Percentiles rank a stretch among this genome's conserved stretches.
phyloP scores from a whole-genome alignment of 2,329 filamentous ascomycete genomes.

The Aureobasidium sp. region DNA sequence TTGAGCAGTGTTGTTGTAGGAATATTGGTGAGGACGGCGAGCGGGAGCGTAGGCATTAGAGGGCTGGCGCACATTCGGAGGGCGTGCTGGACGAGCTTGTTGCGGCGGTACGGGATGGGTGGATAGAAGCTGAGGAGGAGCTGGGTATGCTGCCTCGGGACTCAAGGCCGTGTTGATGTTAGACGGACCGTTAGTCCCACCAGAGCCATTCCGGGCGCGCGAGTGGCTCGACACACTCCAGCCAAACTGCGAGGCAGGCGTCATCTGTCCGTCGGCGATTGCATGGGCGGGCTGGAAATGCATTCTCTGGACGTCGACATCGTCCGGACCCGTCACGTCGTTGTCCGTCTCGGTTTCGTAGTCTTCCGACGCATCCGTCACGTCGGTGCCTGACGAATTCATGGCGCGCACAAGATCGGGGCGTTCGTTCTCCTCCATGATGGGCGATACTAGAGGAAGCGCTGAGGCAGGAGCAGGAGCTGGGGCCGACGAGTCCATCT shows the following conservation, averaged over 20 bases:
- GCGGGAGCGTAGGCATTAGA: conserved; percentile 44
- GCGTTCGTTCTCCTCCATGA: conserved; percentile 27
- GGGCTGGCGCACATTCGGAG: conserved; percentile 37
- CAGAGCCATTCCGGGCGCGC: conserved; percentile 9
- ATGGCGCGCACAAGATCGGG: conserved; percentile 24
- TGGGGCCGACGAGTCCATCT: neutral
- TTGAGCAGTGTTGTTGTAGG: conserved; percentile 35
- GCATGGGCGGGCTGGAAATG: conserved; percentile 6
- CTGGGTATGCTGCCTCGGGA: conserved; percentile 3
- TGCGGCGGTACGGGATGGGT: conserved; percentile 14
- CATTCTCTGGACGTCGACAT: conserved; percentile 6
- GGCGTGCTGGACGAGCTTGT: conserved; percentile 24
- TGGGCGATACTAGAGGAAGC: conserved; percentile 16
- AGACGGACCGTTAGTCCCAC: conserved; percentile 3
- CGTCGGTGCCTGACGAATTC: conserved; percentile 25
- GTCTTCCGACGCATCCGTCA: conserved; percentile 19
- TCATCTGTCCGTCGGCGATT: conserved; percentile 17
- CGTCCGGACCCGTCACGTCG: conserved; percentile 4
- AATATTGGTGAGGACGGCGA: conserved; percentile 41
- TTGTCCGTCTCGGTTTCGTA: conserved; percentile 10
- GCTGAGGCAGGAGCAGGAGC: neutral
- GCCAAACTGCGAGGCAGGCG: conserved; percentile 23
- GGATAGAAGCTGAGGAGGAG: conserved; percentile 17
- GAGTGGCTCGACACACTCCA: conserved; percentile 19
- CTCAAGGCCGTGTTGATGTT: neutral